Evolutionary conservation across 257 asterid genomes (phyloP), one percentile per base, ranked within the genome.

Genomic region (Anisodus acutangulus): DNA sequence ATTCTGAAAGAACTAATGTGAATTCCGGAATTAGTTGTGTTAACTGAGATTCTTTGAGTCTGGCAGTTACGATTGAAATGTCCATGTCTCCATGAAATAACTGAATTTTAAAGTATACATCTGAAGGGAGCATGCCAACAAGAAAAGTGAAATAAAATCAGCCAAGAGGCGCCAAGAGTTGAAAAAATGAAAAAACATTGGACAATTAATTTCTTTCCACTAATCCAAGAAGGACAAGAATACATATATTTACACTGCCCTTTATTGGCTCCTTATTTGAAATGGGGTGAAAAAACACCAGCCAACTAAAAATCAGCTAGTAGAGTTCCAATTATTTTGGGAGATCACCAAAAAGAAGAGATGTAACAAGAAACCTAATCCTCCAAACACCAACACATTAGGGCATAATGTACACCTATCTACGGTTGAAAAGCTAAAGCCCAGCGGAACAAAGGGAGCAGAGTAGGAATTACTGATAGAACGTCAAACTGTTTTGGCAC

Each of bases 241-340:
- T 72, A 47, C 80, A 72, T 72, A 72, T 47, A 45, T 72, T 72
- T 19, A 66, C 45, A 12, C 45, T 31, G 62, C 81, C 45, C 13
- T 74, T 74, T 51, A 49, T 51, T 74, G 43, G 81, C 45, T 74
- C 62, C 81, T 74, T 49, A 74, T 74, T 74, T 26, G 9, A 74
- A 49, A 74, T 74, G 39, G 45, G 43, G 60, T 49, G 45, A 74
- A 49, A 22, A 0, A 49, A 11, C 43, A 72, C 19, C 80, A 22
- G 60, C 60, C 81, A 13, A 45, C 41, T 49, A 72, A 72, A 31
- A 39, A 68, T 68, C 53, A 8, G 78, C 78, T 72, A 19, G 55
- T 9, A 41, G 62, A 74, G 10, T 19, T 11, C 19, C 19, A 19
- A 72, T 47, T 72, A 72, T 19, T 41, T 72, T 45, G 59, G 54